Evolutionary conservation across 2,329 filamentous ascomycete genomes (phyloP).

Genomic region (Xylaria sp.): DNA sequence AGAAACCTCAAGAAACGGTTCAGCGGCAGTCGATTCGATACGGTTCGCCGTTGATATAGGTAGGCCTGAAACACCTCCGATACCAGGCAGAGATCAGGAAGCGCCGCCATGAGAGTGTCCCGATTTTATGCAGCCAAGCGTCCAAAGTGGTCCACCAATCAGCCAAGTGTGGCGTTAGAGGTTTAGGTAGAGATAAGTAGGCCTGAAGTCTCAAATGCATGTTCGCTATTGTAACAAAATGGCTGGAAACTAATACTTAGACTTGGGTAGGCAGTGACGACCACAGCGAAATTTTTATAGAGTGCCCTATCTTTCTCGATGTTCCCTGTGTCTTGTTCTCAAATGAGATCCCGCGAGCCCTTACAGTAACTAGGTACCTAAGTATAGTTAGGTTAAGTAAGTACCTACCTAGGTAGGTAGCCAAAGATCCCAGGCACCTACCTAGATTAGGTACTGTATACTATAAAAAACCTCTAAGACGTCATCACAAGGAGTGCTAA

Average conservation of each 20-base stretch:
- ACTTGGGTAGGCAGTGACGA: neutral
- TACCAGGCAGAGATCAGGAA: constrained; percentile 26
- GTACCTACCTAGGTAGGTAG: neutral
- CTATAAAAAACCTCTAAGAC: constrained; percentile 8
- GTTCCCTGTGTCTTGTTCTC: too few species aligned
- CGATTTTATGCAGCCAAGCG: constrained; percentile 19
- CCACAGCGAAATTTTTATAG: constrained; percentile 5
- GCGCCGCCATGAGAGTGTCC: constrained; percentile 16
- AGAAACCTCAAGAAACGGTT: constrained; percentile 3
- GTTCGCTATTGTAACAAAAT: neutral
- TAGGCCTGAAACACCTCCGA: constrained; percentile 34
- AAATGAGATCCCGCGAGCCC: neutral
- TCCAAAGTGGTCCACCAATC: neutral
- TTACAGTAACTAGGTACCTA: too few species aligned
- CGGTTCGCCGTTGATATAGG: constrained; percentile 7
- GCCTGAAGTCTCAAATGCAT: neutral
- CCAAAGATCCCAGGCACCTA: neutral
- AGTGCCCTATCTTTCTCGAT: neutral
- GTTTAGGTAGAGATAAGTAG: neutral
- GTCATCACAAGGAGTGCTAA: constrained; percentile 9
- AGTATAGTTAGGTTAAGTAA: too few species aligned
- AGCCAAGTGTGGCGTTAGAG: neutral
- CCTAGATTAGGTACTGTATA: neutral
- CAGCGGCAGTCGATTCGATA: constrained; percentile 30
- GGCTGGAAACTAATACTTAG: neutral